Conservation (phyloP, 1,284 basidiomycete genomes). For the Baeospora myosura region DNA sequence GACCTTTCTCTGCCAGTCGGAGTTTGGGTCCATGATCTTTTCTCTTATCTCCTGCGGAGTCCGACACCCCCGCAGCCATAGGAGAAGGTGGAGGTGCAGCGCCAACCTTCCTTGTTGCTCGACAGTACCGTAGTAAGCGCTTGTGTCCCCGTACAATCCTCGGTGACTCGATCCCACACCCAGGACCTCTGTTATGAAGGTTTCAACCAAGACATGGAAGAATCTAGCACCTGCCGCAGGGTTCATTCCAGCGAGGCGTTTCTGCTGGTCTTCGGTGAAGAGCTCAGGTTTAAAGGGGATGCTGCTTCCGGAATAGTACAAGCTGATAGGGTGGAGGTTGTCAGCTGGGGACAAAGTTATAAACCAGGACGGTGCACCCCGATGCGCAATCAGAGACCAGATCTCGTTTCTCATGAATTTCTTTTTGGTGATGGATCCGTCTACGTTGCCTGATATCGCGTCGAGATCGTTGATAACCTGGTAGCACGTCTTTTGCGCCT, state of each 20-base stretch:
- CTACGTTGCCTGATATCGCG: constrained; percentile 17
- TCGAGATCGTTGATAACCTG: constrained; percentile 21
- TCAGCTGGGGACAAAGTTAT: constrained; percentile 30
- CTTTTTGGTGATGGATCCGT: constrained; percentile 18
- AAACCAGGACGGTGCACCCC: constrained; percentile 29
- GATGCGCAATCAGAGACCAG: constrained; percentile 16
- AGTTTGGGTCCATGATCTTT: constrained; percentile 15
- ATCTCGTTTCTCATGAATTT: constrained; percentile 24
- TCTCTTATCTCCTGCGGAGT: constrained; percentile 23
- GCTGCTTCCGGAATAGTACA: constrained; percentile 22
- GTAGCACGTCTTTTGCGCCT: constrained; percentile 21
- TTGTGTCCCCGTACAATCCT: constrained; percentile 25
- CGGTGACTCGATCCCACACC: constrained; percentile 14
- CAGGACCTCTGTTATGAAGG: constrained; percentile 15
- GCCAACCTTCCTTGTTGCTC: constrained; percentile 30
- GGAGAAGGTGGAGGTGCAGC: constrained; percentile 24
- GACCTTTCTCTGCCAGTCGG: constrained; percentile 16
- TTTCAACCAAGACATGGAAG: background rate
- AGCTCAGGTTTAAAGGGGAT: constrained; percentile 13
- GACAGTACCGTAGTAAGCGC: constrained; percentile 29
- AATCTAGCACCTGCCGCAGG: constrained; percentile 15
- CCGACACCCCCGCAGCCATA: constrained; percentile 21
- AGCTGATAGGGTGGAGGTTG: constrained; percentile 21
- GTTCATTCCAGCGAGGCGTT: constrained; percentile 20
- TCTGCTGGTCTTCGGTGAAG: constrained; percentile 1